Conservation (phyloP, 176 grass and related monocot genomes). For the Oropetium thomaeum region DNA sequence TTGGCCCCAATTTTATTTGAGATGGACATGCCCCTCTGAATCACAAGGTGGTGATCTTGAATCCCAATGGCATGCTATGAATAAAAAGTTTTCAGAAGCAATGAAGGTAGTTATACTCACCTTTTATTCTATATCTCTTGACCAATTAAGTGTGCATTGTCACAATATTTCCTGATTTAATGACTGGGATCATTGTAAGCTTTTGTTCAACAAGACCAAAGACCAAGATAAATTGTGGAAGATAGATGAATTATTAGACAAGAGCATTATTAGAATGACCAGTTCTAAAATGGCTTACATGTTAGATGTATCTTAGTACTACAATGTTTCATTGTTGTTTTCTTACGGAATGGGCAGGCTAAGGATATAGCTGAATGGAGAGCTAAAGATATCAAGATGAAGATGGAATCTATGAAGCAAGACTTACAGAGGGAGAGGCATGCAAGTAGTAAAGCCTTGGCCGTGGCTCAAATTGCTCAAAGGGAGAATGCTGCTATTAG, state of each 20-base stretch:
- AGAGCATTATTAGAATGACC: slow-evolving; percentile 8
- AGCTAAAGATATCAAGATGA: slow-evolving; percentile 59
- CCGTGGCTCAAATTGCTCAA: slow-evolving; percentile 49
- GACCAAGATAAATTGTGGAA: slow-evolving; percentile 8
- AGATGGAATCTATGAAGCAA: slow-evolving; percentile 45
- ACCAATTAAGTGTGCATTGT: not conserved
- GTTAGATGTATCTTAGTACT: not conserved
- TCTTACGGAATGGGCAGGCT: slow-evolving; percentile 44
- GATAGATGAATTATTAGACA: not conserved
- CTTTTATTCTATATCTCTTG: slow-evolving; percentile 1
- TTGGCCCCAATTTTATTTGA: slow-evolving; percentile 95
- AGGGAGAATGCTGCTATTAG: slow-evolving; percentile 70
- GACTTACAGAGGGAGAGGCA: slow-evolving; percentile 69
- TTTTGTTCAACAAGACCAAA: not conserved
- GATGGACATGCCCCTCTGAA: slow-evolving; percentile 85
- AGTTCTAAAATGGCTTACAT: not conserved
- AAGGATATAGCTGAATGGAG: slow-evolving; percentile 63
- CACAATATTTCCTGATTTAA: slow-evolving; percentile 6
- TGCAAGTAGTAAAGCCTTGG: slow-evolving; percentile 49
- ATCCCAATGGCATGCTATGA: slow-evolving; percentile 72
- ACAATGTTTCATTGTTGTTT: slow-evolving; percentile 9
- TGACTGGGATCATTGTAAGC: not conserved
- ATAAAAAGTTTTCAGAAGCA: slow-evolving; percentile 52
- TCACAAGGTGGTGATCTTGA: slow-evolving; percentile 71
- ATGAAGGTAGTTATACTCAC: slow-evolving; percentile 48